Base-by-base conservation (phyloP, 176 grass and related monocot species). In the Dendrocalamus sinicus region DNA sequence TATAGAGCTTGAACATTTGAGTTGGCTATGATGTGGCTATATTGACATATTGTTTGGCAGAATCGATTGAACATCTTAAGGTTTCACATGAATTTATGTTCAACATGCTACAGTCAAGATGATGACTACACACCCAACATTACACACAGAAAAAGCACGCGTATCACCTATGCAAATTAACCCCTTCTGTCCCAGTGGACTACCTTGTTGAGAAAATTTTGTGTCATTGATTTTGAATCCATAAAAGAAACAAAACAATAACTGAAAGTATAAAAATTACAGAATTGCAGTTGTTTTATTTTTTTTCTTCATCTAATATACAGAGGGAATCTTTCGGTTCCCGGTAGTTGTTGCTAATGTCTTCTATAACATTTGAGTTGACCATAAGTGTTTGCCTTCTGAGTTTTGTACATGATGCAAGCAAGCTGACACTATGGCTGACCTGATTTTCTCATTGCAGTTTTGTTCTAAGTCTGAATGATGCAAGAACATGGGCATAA, bases 401-500 rank as follows among this genome's bases (percentile, higher is more conserved):
- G 1, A 80, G 44, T 81, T 77, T 14, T 81, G 30, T 53, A 69
- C 11, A 52, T 68, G 28, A 23, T 40, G 30, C 17, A 46, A 41
- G 19, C 15, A 81, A 70, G 5, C 8, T 67, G 60, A 44, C 47
- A 76, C 61, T 67, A 16, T 39, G 58, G 19, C 39, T 70, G 30
- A 52, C 19, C 55, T 76, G 19, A 4, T 35, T 37, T 37, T 76
- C 81, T 70, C 5, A 12, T 64, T 91, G 81, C 92, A 99, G 92
- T 96, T 80, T 70, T 87, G 79, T 88, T 88, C 70, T 91, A 70
- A 91, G 22, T 46, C 48, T 51, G 58, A 67, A 86, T 19, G 68
- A 69, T 15, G 26, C 44, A 71, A 73, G 30, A 50, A 39, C 3
- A 20, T 61, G 54, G 61, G 59, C n/a, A 26, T 62, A 37, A 37